Evolutionary conservation across 2,329 filamentous ascomycete species (phyloP).

Genomic region (Didymella lethalis): DNA sequence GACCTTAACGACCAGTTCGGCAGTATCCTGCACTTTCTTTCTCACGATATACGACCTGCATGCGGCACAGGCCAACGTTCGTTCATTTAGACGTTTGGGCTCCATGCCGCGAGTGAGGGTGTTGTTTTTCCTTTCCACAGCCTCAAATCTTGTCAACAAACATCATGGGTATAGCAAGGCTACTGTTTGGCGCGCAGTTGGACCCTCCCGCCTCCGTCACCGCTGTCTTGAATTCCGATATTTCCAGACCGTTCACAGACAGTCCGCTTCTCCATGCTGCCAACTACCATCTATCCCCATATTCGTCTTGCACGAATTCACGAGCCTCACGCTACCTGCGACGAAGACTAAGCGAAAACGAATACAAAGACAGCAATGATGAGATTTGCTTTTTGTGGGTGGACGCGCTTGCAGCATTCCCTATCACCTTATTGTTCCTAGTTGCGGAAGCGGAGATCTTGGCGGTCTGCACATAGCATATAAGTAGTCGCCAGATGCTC

Average conservation of each 20-base stretch:
- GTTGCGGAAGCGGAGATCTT: conserved; percentile 28
- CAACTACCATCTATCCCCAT: conserved; percentile 7
- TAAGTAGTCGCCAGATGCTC: conserved; percentile 16
- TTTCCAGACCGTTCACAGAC: conserved; percentile 2
- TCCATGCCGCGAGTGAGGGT: conserved; percentile 44
- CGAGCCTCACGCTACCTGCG: conserved; percentile 30
- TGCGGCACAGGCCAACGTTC: conserved; percentile 45
- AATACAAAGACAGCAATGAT: conserved; percentile 41
- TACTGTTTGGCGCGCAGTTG: conserved; percentile 26
- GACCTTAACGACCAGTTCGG: conserved; percentile 46
- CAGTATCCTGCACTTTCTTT: conserved; percentile 41
- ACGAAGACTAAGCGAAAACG: conserved; percentile 42
- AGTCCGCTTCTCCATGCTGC: conserved; percentile 11
- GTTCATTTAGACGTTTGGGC: conserved; percentile 35
- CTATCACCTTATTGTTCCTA: conserved; percentile 36
- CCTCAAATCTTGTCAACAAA: conserved; percentile 33
- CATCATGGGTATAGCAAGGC: conserved; percentile 24
- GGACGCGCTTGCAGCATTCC: conserved; percentile 32
- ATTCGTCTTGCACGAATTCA: conserved; percentile 6
- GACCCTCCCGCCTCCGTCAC: conserved; percentile 16
- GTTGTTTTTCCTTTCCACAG: conserved; percentile 46
- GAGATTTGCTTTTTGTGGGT: conserved; percentile 35
- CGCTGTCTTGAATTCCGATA: conserved; percentile 5
- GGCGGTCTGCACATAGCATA: conserved; percentile 15
- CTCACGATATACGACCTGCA: conserved; percentile 50